Percentiles rank a stretch among this genome's conserved stretches.
Conservation (phyloP, 352 stramenopile genomes). For the Globisporangium uncinulatum region DNA sequence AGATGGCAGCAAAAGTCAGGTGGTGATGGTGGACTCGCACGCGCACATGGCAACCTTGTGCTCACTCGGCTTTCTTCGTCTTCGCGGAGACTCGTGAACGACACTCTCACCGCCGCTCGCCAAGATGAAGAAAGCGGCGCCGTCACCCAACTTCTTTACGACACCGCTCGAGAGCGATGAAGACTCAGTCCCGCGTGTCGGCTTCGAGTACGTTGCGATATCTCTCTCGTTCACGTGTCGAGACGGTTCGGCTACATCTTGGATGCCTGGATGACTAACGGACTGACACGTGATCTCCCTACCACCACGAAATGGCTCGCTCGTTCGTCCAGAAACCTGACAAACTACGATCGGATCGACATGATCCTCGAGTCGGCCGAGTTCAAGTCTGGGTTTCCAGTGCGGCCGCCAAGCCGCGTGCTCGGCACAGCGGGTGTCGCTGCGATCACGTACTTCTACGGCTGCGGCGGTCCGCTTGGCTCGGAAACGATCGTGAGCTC, state of each 20-base stretch:
- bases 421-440: constrained; percentile 30
- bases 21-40: no score
- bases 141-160: background rate
- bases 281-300: background rate
- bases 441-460: constrained; percentile 47
- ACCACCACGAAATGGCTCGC: background rate
- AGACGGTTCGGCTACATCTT: no score
- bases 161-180: background rate
- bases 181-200: background rate
- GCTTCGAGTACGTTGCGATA: background rate
- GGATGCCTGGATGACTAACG: no score
- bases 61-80: background rate
- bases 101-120: background rate
- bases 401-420: constrained; percentile 2
- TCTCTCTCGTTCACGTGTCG: background rate
- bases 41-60: background rate
- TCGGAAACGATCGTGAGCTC: constrained; percentile 53
- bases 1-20: no score
- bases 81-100: background rate
- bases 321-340: background rate
- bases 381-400: background rate
- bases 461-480: constrained; percentile 38
- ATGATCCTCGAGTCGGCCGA: background rate
- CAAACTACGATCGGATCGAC: background rate
- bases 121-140: background rate